phyloP scores from a whole-genome alignment of 768 basidiomycete genomes.

The Leccinum uliginosum region DNA sequence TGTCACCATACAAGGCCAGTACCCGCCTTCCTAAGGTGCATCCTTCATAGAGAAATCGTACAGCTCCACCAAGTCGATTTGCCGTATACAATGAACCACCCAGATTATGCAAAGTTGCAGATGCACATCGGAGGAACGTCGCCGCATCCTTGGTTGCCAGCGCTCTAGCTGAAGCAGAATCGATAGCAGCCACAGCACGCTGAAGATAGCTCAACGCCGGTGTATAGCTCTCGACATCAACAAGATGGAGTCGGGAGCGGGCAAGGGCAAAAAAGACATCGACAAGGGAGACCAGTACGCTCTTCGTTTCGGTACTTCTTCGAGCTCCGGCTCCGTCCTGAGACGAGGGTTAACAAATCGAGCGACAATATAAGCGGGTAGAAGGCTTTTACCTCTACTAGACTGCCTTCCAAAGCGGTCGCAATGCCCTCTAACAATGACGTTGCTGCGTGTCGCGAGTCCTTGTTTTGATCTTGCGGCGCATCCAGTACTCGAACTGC shows the following conservation, averaged over 20 bases:
- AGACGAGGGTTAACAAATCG: not conserved
- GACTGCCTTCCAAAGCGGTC: slow-evolving; percentile 26
- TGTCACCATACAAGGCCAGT: slow-evolving; percentile 27
- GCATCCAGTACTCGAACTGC: slow-evolving; percentile 45
- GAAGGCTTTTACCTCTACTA: slow-evolving; percentile 30
- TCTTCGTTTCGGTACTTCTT: slow-evolving; percentile 22
- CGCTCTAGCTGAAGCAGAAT: slow-evolving; percentile 1
- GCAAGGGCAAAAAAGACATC: slow-evolving; percentile 57
- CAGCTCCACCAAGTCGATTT: slow-evolving; percentile 54
- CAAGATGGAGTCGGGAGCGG: slow-evolving; percentile 36
- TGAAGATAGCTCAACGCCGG: slow-evolving; percentile 44
- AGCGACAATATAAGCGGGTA: not conserved
- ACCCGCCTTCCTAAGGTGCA: slow-evolving; percentile 53
- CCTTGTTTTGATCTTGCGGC: slow-evolving; percentile 6
- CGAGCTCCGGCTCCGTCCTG: slow-evolving; percentile 5
- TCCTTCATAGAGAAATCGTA: slow-evolving; percentile 62
- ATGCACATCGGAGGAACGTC: slow-evolving; percentile 64
- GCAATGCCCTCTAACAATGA: slow-evolving; percentile 37
- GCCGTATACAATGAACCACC: slow-evolving; percentile 70
- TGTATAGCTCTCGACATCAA: slow-evolving; percentile 44
- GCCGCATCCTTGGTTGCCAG: slow-evolving; percentile 27
- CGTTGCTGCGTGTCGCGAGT: slow-evolving; percentile 11
- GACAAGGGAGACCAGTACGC: slow-evolving; percentile 41
- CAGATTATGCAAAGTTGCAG: slow-evolving; percentile 66
- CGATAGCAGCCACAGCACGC: slow-evolving; percentile 34